These are phyloP conservation scores for Xenoacremonium recifei DNA, from an alignment of 2,329 filamentous ascomycete species.

Conservation along the genomic window DNA sequence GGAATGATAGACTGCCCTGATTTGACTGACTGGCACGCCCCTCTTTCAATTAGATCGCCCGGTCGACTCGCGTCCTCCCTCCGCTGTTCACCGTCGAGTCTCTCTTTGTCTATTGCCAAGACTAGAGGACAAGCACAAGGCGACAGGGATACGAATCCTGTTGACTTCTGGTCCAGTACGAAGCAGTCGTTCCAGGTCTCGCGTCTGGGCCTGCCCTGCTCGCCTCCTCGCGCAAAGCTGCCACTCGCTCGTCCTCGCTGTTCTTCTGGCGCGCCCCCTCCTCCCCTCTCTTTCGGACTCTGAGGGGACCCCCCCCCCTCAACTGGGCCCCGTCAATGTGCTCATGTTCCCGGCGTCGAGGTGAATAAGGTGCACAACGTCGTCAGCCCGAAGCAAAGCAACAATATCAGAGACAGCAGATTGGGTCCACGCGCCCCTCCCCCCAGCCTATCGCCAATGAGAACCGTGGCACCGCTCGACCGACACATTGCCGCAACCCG, in stretches of 20 bases:
- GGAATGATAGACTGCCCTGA: too few species aligned
- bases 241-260: background rate
- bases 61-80: too few species aligned
- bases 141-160: constrained; percentile 27
- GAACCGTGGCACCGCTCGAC: too few species aligned
- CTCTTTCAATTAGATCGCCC: too few species aligned
- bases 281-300: too few species aligned
- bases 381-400: background rate
- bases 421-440: background rate
- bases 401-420: background rate
- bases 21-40: too few species aligned
- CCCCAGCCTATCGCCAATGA: background rate
- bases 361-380: background rate
- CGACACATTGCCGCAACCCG: too few species aligned
- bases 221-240: background rate
- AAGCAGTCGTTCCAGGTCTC: background rate
- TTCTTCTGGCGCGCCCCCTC: too few species aligned
- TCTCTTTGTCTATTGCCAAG: too few species aligned
- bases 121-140: constrained; percentile 17
- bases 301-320: too few species aligned
- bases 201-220: background rate
- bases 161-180: constrained; percentile 4
- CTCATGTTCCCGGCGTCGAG: background rate
- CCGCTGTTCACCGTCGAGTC: too few species aligned
- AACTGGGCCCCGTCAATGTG: too few species aligned